A percentile compares a stretch with the other conserved stretches of the same genome.
Conservation (phyloP, 805 yeast species). For the Candida multigemmis region DNA sequence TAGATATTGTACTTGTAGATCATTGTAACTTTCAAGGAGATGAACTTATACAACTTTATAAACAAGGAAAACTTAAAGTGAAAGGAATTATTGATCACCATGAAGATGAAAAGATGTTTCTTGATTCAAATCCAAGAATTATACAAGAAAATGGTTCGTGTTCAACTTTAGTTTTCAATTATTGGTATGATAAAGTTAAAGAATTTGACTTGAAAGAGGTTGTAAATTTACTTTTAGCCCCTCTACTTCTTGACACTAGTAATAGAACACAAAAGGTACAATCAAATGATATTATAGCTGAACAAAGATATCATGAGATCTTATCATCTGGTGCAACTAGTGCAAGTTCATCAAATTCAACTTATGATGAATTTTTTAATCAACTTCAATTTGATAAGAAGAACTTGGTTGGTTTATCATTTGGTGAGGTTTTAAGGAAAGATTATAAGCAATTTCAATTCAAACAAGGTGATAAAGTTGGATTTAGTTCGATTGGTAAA, state of each 20-base stretch:
- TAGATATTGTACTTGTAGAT: slow-evolving; percentile 64
- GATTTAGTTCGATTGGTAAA: slow-evolving; percentile 71
- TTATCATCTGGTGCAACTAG: slow-evolving; percentile 3
- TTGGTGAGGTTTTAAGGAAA: slow-evolving; percentile 59
- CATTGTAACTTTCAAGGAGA: slow-evolving; percentile 64
- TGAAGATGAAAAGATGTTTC: slow-evolving; percentile 50
- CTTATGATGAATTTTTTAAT: slow-evolving; percentile 9
- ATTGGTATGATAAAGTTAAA: slow-evolving; percentile 35
- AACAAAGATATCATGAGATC: slow-evolving; percentile 23
- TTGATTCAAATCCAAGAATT: slow-evolving; percentile 51
- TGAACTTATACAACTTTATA: slow-evolving; percentile 17
- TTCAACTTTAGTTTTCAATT: slow-evolving; percentile 59
- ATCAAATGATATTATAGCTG: slow-evolving; percentile 41
- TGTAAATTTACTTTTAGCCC: slow-evolving; percentile 47
- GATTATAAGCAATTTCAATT: slow-evolving; percentile 73
- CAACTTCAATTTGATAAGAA: slow-evolving; percentile 42
- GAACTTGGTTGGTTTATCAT: slow-evolving; percentile 51
- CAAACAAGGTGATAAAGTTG: slow-evolving; percentile 35
- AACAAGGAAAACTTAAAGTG: slow-evolving; percentile 11
- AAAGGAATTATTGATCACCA: slow-evolving; percentile 77
- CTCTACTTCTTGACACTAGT: slow-evolving; percentile 70
- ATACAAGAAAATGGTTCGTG: slow-evolving; percentile 69
- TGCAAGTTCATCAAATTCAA: slow-evolving; percentile 1
- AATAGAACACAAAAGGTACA: slow-evolving; percentile 60
- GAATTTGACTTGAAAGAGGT: slow-evolving; percentile 18